phyloP scores from a whole-genome alignment of 306 rosid species.

The Pterocarpus macrocarpus region DNA sequence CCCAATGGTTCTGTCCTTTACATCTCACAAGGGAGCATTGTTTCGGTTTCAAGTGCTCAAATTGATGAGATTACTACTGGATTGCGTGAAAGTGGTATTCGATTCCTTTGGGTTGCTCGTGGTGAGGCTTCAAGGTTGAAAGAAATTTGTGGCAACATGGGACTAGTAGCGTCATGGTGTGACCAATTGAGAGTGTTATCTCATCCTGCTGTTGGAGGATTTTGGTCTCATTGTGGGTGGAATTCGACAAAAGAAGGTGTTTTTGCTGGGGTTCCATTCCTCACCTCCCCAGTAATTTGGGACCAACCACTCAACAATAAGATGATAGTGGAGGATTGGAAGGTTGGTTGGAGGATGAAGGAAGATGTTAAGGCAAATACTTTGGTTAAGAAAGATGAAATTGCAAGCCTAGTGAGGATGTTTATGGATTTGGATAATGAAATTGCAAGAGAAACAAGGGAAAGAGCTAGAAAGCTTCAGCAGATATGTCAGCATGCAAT shows the following conservation, averaged over 20 bases:
- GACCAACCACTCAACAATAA: slow-evolving; percentile 59
- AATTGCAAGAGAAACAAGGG: slow-evolving; percentile 34
- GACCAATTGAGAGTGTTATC: slow-evolving; percentile 61
- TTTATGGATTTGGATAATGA: slow-evolving; percentile 51
- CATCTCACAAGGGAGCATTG: slow-evolving; percentile 59
- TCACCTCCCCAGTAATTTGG: slow-evolving; percentile 49
- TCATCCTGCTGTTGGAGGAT: slow-evolving; percentile 58
- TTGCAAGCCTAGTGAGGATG: slow-evolving; percentile 35
- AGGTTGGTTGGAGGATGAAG: slow-evolving; percentile 54
- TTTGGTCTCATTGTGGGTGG: slow-evolving; percentile 72
- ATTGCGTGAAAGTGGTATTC: slow-evolving; percentile 38
- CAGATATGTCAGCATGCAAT: slow-evolving; percentile 43
- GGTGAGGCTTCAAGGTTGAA: slow-evolving; percentile 42
- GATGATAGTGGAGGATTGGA: slow-evolving; percentile 60
- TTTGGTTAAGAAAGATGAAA: slow-evolving; percentile 49
- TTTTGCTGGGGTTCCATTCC: slow-evolving; percentile 54
- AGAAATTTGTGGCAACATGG: slow-evolving; percentile 43
- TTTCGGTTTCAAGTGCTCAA: slow-evolving; percentile 50
- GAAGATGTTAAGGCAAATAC: not conserved
- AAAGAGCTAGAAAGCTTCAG: slow-evolving; percentile 35
- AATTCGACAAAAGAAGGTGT: slow-evolving; percentile 60
- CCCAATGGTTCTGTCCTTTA: slow-evolving; percentile 54
- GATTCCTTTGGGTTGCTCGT: slow-evolving; percentile 49
- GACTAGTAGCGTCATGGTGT: slow-evolving; percentile 60
- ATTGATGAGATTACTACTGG: slow-evolving; percentile 52